Base-by-base conservation (phyloP, 1,139 yeast genomes). In the Sugiyamaella paludigena region DNA sequence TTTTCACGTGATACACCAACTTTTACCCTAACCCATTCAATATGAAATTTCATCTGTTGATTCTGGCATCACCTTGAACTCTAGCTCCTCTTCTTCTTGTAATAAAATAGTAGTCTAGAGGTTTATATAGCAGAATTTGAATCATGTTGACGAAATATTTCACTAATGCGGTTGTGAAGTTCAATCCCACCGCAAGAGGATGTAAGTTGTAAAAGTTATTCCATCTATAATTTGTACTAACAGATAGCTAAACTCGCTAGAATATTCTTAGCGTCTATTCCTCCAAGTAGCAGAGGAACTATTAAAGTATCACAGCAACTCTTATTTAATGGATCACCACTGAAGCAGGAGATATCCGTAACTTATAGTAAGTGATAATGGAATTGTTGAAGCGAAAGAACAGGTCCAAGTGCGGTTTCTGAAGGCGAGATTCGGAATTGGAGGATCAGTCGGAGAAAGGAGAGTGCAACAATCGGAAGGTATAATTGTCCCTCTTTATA, bases 141-240 rank as follows among this genome's bases (percentile, higher is more conserved):
- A 13, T 11, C 12, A 87, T 88, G 96, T 84, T 88, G 60, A 88
- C 96, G 43, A 87, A 87, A 69, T 87, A 84, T 70, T 86, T 88
- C 69, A 74, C 87, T 35, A 82, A 81, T 60, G 87, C 87, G n/a
- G 72, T 75, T 40, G 87, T 88, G 43, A 82, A 76, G 64, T 88
- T 88, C 73, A 81, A 86, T 64, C 96, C 97, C 0, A 78, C 87
- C 54, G 78, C 82, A 0, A 68, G 75, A 35, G 87, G 85, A 57
- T 78, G 81, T 77, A 67, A 52, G 79, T 72, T 13, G 4, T 7
- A n/a, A n/a, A n/a, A n/a, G n/a, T n/a, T n/a, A n/a, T 19, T 7
- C 27, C 15, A 7, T 13, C 33, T 8, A n/a, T 7, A 30, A 2
- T 6, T 19, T 35, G 1, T 38, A 29, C 48, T 44, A 44, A 44